Base-by-base conservation (phyloP, 495 filamentous ascomycete genomes). In the Hamigera avellanea region DNA sequence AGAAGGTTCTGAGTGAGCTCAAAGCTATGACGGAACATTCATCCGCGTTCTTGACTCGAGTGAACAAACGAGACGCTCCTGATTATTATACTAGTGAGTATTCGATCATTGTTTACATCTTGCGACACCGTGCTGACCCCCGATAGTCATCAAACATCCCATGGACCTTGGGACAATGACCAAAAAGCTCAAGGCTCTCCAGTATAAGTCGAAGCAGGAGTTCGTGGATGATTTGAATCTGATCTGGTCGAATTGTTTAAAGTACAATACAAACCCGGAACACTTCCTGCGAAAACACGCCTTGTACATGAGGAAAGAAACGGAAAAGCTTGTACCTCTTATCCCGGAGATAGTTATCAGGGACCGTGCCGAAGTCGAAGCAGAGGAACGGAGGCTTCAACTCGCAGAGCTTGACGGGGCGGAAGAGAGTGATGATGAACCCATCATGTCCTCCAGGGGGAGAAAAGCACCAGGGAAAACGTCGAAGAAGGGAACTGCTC, bases 131-230 rank as follows among this genome's bases (percentile, higher is more conserved):
- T 37, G 16, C 17, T 40, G 21, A 37, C 10, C 25, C 15, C 32
- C 33, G 33, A 43, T 52, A 91, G 80, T 96, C 43, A 95, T 96
- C 64, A 95, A 91, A 62, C 78, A 88, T 19, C 93, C 91, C 0
- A 99, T 99, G 91, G 91, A 99, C 56, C 75, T 99, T 29, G 91
- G 93, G 26, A 81, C 78, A 23, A 95, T 99, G 83, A 89, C 91
- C 25, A 99, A 99, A 66, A 96, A 95, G 62, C 75, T 99, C 21
- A 95, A 94, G 54, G 66, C 71, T 2, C 56, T 91, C 9, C 70
- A 72, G 14, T 98, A 94, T 67, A 89, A 83, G 55, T 94, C 86
- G 32, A 98, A 98, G 66, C 69, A 81, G 36, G 91, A 98, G 9
- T 98, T 98, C 45, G 86, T 95, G 21, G 75, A 80, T 34, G 91